Evolutionary conservation across 75 land plant genomes (phyloP), one percentile per base, ranked within the genome.

Genomic region (Pinus albicaulis): DNA sequence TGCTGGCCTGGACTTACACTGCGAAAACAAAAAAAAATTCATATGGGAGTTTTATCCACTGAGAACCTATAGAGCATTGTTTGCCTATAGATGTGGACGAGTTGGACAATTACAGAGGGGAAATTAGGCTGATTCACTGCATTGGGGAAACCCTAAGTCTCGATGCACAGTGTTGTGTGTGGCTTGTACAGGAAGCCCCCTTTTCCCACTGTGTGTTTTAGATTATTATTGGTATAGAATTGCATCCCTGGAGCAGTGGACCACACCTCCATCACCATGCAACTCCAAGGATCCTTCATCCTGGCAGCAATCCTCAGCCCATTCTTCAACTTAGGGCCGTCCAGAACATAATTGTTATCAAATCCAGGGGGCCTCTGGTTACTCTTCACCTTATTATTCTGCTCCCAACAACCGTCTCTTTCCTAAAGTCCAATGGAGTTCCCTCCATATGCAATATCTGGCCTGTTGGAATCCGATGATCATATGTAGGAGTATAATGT

Each of bases 141-240:
- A 48, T 92, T 84, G 3, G 94, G 92, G 60, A 85, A 92, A 7
- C 86, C 94, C 68, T 87, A 89, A 17, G 92, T 92, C 82, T 92
- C 92, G 74, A 89, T 75, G 77, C 91, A 89, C 22, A 92, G 26
- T 0, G 72, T 89, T 22, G 63, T 84, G 72, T 85, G 74, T 52
- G 24, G 12, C 57, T 62, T 7, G 71, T 92, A 92, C 10, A 80
- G 69, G 25, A 16, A 22, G 6, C 95, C 90, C 13, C 71, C 85
- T 68, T 87, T 89, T 15, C 95, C 95, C 62, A 13, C 71, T 24
- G 74, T 78, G 13, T 74, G 70, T 36, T 56, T 59, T 7, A 89
- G 8, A 31, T 23, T 55, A 63, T 88, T 86, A 11, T 84, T 75
- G 0, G 88, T 86, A 80, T 89, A 92, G 71, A 92, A 86, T 78